Evolutionary conservation across 1,284 basidiomycete genomes (phyloP).

Genomic region (Microbotryum violaceum): DNA sequence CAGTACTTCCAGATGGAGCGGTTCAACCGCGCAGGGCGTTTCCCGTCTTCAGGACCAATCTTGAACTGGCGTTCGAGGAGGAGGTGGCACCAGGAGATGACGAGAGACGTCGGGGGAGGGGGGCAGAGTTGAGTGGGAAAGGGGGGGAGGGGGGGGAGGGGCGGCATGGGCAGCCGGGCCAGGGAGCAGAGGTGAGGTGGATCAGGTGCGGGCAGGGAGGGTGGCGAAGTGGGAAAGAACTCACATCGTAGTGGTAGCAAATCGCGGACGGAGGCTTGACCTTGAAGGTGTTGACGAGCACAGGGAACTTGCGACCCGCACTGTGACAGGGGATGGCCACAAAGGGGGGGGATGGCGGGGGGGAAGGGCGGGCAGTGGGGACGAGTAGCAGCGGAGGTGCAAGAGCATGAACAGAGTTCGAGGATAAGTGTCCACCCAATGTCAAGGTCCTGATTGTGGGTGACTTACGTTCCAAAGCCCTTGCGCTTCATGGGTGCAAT

Average conservation of each 20-base stretch:
- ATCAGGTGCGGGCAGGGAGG: background rate
- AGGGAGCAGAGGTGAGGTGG: too few relatives aligned
- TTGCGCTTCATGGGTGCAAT: slow-evolving; percentile 3
- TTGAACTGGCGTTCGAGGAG: background rate
- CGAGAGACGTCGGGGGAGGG: too few relatives aligned
- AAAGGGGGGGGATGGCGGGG: background rate
- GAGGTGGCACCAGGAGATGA: too few relatives aligned
- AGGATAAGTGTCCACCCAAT: too few relatives aligned
- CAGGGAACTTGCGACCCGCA: background rate
- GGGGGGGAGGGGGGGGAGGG: too few relatives aligned
- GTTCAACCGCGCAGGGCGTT: background rate
- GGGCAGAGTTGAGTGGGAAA: too few relatives aligned
- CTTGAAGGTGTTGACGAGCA: slow-evolving; percentile 13
- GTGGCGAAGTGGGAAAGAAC: background rate
- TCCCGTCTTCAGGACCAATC: background rate
- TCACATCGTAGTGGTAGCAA: slow-evolving; percentile 12
- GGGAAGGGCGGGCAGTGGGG: too few relatives aligned
- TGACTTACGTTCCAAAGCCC: slow-evolving; percentile 10
- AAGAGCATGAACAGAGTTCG: too few relatives aligned
- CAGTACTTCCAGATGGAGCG: slow-evolving; percentile 5
- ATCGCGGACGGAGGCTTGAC: slow-evolving; percentile 1
- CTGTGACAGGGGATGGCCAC: background rate
- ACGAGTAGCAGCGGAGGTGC: background rate
- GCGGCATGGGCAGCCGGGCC: too few relatives aligned
- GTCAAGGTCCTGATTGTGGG: too few relatives aligned